A percentile compares a stretch with the other conserved stretches of the same genome.
phyloP scores from a whole-genome alignment of 345 rosid genomes.

The Eucalyptus marginata region DNA sequence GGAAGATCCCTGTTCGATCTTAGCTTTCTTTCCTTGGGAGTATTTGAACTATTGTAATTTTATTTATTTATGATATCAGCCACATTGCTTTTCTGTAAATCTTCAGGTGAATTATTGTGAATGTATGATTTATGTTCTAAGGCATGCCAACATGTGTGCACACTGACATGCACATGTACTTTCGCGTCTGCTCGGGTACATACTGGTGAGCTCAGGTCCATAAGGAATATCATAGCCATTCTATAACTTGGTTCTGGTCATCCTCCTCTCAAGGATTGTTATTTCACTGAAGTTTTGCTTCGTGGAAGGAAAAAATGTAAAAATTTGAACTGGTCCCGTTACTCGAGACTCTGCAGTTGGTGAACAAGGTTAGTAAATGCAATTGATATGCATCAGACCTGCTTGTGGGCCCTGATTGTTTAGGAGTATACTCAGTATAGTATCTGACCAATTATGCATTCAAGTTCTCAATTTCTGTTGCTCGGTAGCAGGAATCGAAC shows the following conservation, averaged over 20 bases:
- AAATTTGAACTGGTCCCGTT: background rate
- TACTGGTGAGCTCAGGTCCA: background rate
- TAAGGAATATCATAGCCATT: background rate
- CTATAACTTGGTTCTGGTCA: background rate
- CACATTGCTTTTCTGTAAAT: too few species aligned
- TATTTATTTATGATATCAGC: too few species aligned
- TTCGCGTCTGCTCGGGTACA: background rate
- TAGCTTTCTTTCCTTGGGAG: too few species aligned
- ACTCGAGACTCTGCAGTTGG: background rate
- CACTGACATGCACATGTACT: too few species aligned
- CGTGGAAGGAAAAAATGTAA: background rate
- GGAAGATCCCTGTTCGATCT: too few species aligned
- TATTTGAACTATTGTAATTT: too few species aligned
- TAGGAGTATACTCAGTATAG: too few species aligned
- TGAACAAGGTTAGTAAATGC: background rate
- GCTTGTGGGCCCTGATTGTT: too few species aligned
- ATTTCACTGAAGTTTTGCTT: background rate
- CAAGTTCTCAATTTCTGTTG: background rate
- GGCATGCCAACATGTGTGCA: background rate
- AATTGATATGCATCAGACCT: too few species aligned
- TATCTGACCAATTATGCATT: background rate
- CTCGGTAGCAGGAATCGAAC: background rate
- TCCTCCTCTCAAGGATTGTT: background rate
- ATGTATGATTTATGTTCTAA: background rate
- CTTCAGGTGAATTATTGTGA: too few species aligned